These are phyloP conservation scores for Amphicarpaea edgeworthii DNA, from an alignment of 306 rosid species.

Conservation along the genomic window DNA sequence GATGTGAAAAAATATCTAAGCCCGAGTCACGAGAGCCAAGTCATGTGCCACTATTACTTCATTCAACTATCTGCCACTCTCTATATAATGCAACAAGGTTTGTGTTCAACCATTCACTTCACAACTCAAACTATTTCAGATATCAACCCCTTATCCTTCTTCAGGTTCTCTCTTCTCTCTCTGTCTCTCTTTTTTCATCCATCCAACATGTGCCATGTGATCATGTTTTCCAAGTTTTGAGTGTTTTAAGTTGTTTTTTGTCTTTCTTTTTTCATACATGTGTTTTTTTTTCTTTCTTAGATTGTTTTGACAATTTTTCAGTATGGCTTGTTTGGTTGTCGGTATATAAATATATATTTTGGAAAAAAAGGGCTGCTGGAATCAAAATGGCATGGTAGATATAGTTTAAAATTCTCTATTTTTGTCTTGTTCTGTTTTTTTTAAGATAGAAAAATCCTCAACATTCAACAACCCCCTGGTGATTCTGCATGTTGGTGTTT, in stretches of 20 bases:
- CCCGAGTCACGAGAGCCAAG: background rate
- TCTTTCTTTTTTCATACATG: background rate
- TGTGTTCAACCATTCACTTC: slow-evolving; percentile 23
- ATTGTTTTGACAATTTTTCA: slow-evolving; percentile 10
- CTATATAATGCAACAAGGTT: slow-evolving; percentile 29
- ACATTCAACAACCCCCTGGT: slow-evolving; percentile 4
- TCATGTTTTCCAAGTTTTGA: background rate
- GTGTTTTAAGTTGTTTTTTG: background rate
- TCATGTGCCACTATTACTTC: background rate
- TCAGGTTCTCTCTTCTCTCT: slow-evolving; percentile 47
- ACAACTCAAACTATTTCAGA: slow-evolving; percentile 7
- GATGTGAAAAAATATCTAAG: slow-evolving; percentile 9
- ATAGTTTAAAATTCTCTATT: slow-evolving; percentile 15
- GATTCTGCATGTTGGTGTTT: slow-evolving; percentile 12
- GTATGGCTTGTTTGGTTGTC: slow-evolving; percentile 24
- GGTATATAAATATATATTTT: slow-evolving; percentile 21
- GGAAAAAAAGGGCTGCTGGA: background rate
- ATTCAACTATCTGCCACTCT: background rate
- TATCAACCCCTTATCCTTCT: background rate
- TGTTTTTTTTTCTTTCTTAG: background rate
- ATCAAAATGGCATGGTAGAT: slow-evolving; percentile 14
- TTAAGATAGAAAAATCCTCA: background rate
- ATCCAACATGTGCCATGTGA: background rate
- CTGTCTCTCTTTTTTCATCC: slow-evolving; percentile 21
- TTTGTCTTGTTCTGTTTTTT: slow-evolving; percentile 40